Evolutionary conservation across 2,329 filamentous ascomycete genomes (phyloP).

Genomic region (Cephalotrichum gorgonifer): DNA sequence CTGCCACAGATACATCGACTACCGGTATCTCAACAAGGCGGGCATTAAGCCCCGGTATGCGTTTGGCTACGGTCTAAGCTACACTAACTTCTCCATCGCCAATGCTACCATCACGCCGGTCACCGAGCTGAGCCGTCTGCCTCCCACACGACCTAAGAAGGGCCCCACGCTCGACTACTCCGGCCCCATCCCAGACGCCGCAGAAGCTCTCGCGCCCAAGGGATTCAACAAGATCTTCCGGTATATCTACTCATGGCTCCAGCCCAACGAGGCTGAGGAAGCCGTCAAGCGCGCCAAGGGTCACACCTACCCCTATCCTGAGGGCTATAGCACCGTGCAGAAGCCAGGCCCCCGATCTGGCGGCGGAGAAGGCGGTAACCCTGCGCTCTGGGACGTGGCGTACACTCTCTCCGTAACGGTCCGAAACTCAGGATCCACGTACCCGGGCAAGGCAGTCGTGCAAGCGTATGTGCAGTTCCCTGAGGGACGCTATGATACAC

Average conservation of each 20-base stretch:
- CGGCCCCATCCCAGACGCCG: constrained; percentile 38
- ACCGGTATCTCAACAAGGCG: constrained; percentile 76
- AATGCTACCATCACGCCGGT: constrained; percentile 36
- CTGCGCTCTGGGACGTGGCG: constrained; percentile 46
- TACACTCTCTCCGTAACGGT: constrained; percentile 34
- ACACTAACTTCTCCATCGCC: constrained; percentile 59
- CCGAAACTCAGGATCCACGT: constrained; percentile 37
- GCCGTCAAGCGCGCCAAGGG: constrained; percentile 24
- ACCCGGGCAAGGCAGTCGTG: constrained; percentile 32
- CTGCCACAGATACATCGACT: constrained; percentile 58
- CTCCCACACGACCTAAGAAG: constrained; percentile 22
- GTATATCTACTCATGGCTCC: constrained; percentile 62
- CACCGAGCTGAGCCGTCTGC: constrained; percentile 28
- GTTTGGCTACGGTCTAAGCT: constrained; percentile 79
- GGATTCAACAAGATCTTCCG: constrained; percentile 51
- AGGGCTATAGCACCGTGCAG: constrained; percentile 48
- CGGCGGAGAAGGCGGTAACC: constrained; percentile 60
- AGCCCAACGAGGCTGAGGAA: constrained; percentile 24
- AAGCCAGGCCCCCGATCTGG: constrained; percentile 44
- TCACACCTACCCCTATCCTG: constrained; percentile 49
- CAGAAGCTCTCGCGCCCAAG: constrained; percentile 46
- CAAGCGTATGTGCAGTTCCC: constrained; percentile 37
- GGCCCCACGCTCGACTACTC: constrained; percentile 34
- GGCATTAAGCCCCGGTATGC: constrained; percentile 67
- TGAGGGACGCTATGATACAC: constrained; percentile 44